Base-by-base conservation (phyloP, 192 early-diverging fungal species). In the Funneliformis geosporum region DNA sequence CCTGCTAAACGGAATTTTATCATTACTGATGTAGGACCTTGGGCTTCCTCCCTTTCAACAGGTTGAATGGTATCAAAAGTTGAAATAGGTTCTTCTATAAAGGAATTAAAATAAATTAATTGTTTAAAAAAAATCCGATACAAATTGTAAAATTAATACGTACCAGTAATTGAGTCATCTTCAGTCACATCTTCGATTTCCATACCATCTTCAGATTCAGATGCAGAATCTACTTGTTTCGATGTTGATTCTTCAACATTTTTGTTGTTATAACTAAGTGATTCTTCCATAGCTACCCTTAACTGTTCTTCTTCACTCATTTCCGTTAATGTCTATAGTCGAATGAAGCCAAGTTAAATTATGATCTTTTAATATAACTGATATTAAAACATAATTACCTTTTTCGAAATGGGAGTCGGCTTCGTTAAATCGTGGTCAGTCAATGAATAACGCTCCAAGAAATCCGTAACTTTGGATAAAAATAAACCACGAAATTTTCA, bases 241-340 rank as follows among this genome's bases (percentile, higher is more conserved):
- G 39, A n/a, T 42, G 76, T n/a, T 71, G 81, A 21, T 83, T 83
- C 28, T 75, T 79, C 81, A 81, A n/a, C 59, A 60, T 6, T n/a
- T 60, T 60, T 14, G 14, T 60, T 60, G 23, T 67, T 69, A 33
- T 75, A 68, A 8, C 76, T 80, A 60, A 92, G 84, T 40, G 95
- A 96, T 2, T 93, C 95, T 27, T 87, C 87, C 77, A 98, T 91
- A 14, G 96, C 96, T 21, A 94, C 89, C 18, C 90, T 88, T 12
- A 98, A 79, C 82, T 96, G 94, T 73, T 98, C 96, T 62, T 96
- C 97, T 85, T 97, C 96, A 14, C 92, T 89, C 91, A 97, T 89
- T 47, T 93, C 91, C 10, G 88, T 85, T 0, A 38, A 4, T 9
- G 38, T 2, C 69, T 71, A 39, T 5, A 44, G 21, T 46, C 16